phyloP scores from a whole-genome alignment of 1,284 basidiomycete species.

The Trichosporon sp. region DNA sequence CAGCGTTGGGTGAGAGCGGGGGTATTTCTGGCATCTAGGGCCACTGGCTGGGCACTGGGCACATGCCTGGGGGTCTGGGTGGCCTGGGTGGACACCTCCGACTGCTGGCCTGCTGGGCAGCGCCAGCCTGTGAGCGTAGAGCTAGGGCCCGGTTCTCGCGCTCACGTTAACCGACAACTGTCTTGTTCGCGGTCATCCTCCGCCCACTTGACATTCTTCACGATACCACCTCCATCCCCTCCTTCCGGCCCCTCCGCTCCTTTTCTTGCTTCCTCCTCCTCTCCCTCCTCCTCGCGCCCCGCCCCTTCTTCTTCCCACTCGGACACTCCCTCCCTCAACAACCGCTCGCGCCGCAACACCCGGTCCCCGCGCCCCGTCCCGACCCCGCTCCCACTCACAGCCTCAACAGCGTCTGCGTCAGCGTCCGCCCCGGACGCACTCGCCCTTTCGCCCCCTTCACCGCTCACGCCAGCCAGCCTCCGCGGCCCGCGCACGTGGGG shows the following conservation, averaged over 20 bases:
- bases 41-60: neutral
- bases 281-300: neutral
- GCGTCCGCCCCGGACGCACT: neutral
- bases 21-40: neutral
- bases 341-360: neutral
- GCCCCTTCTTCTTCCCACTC: neutral
- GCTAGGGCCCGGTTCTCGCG: neutral
- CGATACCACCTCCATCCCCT: neutral
- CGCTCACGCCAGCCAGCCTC: neutral
- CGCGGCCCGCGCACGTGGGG: slow-evolving; percentile 17
- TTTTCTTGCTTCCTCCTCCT: slow-evolving; percentile 12
- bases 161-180: neutral
- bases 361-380: neutral
- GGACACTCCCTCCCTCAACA: neutral
- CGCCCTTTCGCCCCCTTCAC: neutral
- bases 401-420: neutral
- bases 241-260: slow-evolving; percentile 9
- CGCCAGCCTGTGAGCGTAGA: neutral
- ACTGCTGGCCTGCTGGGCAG: neutral
- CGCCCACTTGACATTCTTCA: slow-evolving; percentile 7
- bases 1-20: neutral
- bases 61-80: neutral
- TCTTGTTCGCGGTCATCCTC: neutral
- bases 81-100: neutral
- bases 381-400: neutral